phyloP scores from a whole-genome alignment of 768 basidiomycete genomes.

The Stropharia rugosoannulata region DNA sequence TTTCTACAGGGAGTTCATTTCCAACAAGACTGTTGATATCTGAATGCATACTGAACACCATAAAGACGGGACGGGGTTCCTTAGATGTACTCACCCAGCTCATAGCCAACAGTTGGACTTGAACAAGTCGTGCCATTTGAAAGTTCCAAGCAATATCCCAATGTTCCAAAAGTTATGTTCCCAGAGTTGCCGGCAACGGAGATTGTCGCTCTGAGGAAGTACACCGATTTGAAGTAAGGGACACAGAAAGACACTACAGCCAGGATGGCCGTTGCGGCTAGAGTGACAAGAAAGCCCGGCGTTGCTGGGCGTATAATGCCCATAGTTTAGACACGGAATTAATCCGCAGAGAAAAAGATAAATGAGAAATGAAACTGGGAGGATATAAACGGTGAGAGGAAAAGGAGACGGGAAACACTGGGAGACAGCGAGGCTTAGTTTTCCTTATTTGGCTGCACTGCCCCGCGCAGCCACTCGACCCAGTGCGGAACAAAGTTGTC shows the following conservation, averaged over 20 bases:
- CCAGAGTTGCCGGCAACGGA: conserved; percentile 47
- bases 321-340: conserved; percentile 30
- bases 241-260: conserved; percentile 89
- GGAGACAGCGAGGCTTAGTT: too few relatives aligned
- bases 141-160: conserved; percentile 82
- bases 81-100: conserved; percentile 64
- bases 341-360: background rate
- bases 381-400: background rate
- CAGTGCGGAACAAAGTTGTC: too few relatives aligned
- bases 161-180: conserved; percentile 78
- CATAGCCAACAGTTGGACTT: conserved; percentile 79
- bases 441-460: background rate
- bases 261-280: conserved; percentile 75
- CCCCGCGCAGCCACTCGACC: too few relatives aligned
- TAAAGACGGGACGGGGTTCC: too few relatives aligned
- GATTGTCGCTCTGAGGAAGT: conserved; percentile 80
- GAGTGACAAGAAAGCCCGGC: conserved; percentile 83
- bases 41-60: conserved; percentile 25
- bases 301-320: conserved; percentile 78
- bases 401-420: conserved; percentile 7
- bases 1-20: conserved; percentile 59
- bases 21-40: conserved; percentile 85
- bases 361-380: conserved; percentile 3
- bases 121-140: conserved; percentile 67
- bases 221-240: conserved; percentile 85